Percentiles rank a stretch among this genome's conserved stretches.
phyloP scores from a whole-genome alignment of 164 flowering plant species.

The Vitis rupestris region DNA sequence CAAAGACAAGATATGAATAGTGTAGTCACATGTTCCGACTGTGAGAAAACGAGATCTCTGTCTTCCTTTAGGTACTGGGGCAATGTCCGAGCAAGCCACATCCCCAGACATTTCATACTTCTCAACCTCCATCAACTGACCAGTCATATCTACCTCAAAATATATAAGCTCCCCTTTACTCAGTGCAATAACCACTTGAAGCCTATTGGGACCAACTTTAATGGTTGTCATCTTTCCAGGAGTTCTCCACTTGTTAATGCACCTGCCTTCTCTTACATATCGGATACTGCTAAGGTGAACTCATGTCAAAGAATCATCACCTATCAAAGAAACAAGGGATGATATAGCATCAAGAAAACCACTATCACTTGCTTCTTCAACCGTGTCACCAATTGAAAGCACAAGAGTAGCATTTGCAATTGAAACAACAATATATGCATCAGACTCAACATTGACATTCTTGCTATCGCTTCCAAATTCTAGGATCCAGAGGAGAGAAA shows the following conservation, averaged over 20 bases:
- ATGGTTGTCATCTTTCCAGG: too few species aligned
- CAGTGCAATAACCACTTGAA: too few species aligned
- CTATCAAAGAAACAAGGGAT: slow-evolving; percentile 89
- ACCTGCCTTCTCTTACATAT: too few species aligned
- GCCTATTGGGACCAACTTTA: too few species aligned
- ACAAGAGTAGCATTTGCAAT: slow-evolving; percentile 96
- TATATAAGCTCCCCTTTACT: too few species aligned
- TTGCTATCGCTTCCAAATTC: slow-evolving; percentile 16
- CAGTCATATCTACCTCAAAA: too few species aligned
- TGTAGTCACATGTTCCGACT: slow-evolving; percentile 93
- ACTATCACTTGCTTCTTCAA: slow-evolving; percentile 97
- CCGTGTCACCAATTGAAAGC: slow-evolving; percentile 98
- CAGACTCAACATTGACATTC: slow-evolving; percentile 91
- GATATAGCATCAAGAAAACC: slow-evolving; percentile 98
- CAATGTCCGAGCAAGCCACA: slow-evolving; percentile 96
- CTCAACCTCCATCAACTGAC: not conserved
- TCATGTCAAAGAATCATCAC: slow-evolving; percentile 97
- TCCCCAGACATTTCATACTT: slow-evolving; percentile 98
- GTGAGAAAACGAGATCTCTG: slow-evolving; percentile 97
- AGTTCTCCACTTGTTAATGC: too few species aligned
- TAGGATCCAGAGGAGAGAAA: too few species aligned
- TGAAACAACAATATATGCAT: slow-evolving; percentile 97
- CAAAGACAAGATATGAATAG: slow-evolving; percentile 55
- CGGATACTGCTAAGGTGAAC: slow-evolving; percentile 94
- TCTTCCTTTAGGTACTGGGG: slow-evolving; percentile 98